phyloP scores from a whole-genome alignment of 73 alveolate species.

The Stentor coeruleus region DNA sequence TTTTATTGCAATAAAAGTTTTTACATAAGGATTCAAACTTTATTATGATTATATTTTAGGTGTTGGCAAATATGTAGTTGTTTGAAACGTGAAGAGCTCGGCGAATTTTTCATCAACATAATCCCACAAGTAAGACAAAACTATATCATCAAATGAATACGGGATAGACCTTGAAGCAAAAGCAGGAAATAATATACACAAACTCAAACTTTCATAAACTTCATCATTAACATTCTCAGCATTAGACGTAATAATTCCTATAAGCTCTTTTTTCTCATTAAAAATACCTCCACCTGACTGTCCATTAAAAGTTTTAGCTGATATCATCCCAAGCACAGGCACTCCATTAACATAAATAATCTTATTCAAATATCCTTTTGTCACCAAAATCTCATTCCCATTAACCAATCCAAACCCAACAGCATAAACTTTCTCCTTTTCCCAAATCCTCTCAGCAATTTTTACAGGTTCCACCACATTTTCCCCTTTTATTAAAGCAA shows the following conservation, averaged over 20 bases:
- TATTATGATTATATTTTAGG: background rate
- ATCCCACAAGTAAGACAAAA: background rate
- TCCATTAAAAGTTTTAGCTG: background rate
- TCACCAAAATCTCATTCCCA: background rate
- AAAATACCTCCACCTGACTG: constrained; percentile 17
- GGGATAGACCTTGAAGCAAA: no score
- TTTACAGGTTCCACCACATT: background rate
- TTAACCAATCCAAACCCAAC: constrained; percentile 12
- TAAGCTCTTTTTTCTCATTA: background rate
- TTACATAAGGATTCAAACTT: no score
- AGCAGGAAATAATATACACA: background rate
- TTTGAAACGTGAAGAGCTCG: background rate
- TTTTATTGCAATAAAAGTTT: no score
- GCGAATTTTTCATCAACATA: background rate
- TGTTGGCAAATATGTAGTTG: background rate
- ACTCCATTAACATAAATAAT: background rate
- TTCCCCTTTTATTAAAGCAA: background rate
- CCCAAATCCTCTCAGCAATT: background rate
- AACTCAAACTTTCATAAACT: background rate
- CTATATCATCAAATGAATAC: background rate
- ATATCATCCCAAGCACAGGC: background rate
- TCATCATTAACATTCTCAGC: background rate
- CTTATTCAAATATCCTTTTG: background rate
- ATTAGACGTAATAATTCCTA: background rate
- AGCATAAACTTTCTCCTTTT: background rate